Base-by-base conservation (phyloP, 495 filamentous ascomycete genomes). In the Halenospora varia region DNA sequence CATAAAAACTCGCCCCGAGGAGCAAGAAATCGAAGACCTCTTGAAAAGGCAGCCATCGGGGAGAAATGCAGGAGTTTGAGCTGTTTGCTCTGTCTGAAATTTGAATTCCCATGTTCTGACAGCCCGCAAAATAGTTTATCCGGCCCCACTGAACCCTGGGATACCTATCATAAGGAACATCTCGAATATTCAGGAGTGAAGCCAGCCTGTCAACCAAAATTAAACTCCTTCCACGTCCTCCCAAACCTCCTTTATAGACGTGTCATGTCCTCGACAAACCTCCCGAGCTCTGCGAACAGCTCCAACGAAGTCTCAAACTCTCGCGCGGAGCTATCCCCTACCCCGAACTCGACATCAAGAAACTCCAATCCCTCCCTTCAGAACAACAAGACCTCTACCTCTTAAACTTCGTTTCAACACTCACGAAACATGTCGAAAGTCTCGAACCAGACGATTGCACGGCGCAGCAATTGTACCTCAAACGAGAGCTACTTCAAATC, bases 371-470 rank as follows among this genome's bases (percentile, higher is more conserved):
- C 48, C 85, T 97, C 53, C 88, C 93, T 55, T 88, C 90, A 25
- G 94, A 97, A 75, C 93, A 99, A 67, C 95, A 97, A 71, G 91
- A 96, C 64, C 83, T 97, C 19, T 92, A 91, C 69, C 81, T 99
- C 56, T 77, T 97, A 51, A 95, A 86, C 42, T 97, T 96, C 69
- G 86, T 92, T 25, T 86, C 90, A 25, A 83, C 88, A 46, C 80
- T 97, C 48, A 88, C 86, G 58, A 87, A 87, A 59, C 85, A 96
- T 77, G 89, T 93, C 29, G 83, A 86, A 48, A 71, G 73, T 18
- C 80, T 97, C 25, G 81, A 85, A 54, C 74, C 82, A 58, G 87
- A 95, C 54, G 88, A 88, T 59, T 85, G 91, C 51, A 92, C 90
- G 40, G 82, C 87, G 3, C 86, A 96, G 71, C 94, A 99, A 70